These are phyloP conservation scores for Populus euphratica DNA, from an alignment of 345 rosid species.

Conservation along the genomic window DNA sequence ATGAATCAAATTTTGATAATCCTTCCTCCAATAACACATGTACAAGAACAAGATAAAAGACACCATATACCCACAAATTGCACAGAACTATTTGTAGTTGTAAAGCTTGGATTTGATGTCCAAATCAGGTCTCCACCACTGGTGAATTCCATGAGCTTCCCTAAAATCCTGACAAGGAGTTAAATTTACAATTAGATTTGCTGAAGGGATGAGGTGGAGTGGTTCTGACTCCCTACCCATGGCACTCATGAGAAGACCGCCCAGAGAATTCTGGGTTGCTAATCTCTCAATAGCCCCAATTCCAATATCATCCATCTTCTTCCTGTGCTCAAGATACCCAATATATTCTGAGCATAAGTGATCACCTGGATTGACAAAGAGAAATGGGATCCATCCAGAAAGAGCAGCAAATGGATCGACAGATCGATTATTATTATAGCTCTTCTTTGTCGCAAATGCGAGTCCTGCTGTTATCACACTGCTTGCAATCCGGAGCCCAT, in stretches of 20 bases:
- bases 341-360: conserved; percentile 73
- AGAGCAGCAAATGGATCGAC: conserved; percentile 48
- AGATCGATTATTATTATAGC: conserved; percentile 28
- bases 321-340: conserved; percentile 84
- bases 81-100: conserved; percentile 40
- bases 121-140: conserved; percentile 79
- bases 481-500: conserved; percentile 58
- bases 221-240: conserved; percentile 65
- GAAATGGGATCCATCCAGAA: conserved; percentile 60
- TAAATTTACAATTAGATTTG: conserved; percentile 50
- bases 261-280: conserved; percentile 66
- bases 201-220: conserved; percentile 70
- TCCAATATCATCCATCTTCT: conserved; percentile 82
- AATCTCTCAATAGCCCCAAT: conserved; percentile 61
- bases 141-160: conserved; percentile 87
- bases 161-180: conserved; percentile 44
- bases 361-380: conserved; percentile 62
- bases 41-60: neutral
- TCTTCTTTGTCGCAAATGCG: conserved; percentile 53
- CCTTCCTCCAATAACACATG: neutral
- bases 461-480: conserved; percentile 86
- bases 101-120: conserved; percentile 48
- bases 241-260: conserved; percentile 55
- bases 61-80: neutral
- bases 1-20: neutral